A percentile compares a stretch with the other conserved stretches of the same genome.
Evolutionary conservation across 495 filamentous ascomycete species (phyloP).

Genomic region (Aspergillus homomorphus): DNA sequence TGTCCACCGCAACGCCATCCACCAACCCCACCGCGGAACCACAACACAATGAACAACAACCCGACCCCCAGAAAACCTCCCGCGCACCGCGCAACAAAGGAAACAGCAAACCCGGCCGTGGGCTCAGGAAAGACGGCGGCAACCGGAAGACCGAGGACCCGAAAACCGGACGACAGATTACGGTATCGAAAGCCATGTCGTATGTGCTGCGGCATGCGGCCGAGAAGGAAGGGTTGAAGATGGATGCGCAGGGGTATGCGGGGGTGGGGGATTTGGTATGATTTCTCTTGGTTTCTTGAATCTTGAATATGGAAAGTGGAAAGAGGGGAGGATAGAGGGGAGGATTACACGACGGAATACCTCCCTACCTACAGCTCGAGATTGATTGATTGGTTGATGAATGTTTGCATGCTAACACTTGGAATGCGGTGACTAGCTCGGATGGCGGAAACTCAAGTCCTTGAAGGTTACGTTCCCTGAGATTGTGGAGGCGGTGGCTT

Average conservation of each 20-base stretch:
- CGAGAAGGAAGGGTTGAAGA: constrained; percentile 66
- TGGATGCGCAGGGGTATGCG: constrained; percentile 78
- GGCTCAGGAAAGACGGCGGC: constrained; percentile 14
- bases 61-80: constrained; percentile 6
- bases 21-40: neutral
- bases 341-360: too few relatives aligned
- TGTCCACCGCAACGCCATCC: too few relatives aligned
- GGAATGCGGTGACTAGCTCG: constrained; percentile 48
- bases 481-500: constrained; percentile 63
- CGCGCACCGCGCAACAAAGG: too few relatives aligned
- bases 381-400: neutral
- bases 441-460: constrained; percentile 64
- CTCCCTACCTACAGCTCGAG: neutral
- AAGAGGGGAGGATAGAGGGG: too few relatives aligned
- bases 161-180: constrained; percentile 49
- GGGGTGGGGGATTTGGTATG: constrained; percentile 75
- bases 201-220: constrained; percentile 82
- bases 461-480: constrained; percentile 71
- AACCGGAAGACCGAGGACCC: constrained; percentile 24
- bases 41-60: constrained; percentile 2
- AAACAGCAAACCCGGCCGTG: constrained; percentile 8
- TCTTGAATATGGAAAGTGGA: too few relatives aligned
- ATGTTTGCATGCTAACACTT: neutral
- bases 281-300: too few relatives aligned
- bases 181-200: constrained; percentile 77